phyloP scores from a whole-genome alignment of 164 flowering plant species.

The Magnolia sinica region DNA sequence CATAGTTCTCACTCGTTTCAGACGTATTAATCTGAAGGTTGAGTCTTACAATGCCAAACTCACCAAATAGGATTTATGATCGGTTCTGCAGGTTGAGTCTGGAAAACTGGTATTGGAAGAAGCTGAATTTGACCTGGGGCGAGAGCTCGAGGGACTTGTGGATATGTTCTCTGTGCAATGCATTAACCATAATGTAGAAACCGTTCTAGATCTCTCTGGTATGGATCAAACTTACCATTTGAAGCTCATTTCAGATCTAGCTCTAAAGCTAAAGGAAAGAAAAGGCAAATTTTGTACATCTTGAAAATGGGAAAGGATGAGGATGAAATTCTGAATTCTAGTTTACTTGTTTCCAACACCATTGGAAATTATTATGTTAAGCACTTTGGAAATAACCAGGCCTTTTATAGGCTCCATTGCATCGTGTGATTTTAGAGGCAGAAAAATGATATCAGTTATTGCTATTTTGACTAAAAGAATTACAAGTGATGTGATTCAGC shows the following conservation, averaged over 20 bases:
- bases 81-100: slow-evolving; percentile 68
- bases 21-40: neutral
- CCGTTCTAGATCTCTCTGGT: slow-evolving; percentile 86
- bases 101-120: slow-evolving; percentile 92
- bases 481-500: neutral
- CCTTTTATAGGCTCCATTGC: neutral
- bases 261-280: neutral
- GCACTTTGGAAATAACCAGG: neutral
- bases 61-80: neutral
- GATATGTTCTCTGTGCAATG: slow-evolving; percentile 98
- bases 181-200: slow-evolving; percentile 86
- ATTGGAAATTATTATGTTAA: no score
- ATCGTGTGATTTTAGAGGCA: neutral
- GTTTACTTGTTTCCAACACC: neutral
- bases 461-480: neutral
- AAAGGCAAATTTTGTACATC: neutral
- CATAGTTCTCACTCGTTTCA: neutral
- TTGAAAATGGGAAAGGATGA: neutral
- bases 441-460: no score
- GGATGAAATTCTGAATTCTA: neutral
- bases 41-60: neutral
- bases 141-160: slow-evolving; percentile 91
- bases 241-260: neutral
- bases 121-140: slow-evolving; percentile 88
- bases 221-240: slow-evolving; percentile 16